These are phyloP conservation scores for Fusarium annulatum DNA, from an alignment of 2,329 filamentous ascomycete species.

Conservation along the genomic window DNA sequence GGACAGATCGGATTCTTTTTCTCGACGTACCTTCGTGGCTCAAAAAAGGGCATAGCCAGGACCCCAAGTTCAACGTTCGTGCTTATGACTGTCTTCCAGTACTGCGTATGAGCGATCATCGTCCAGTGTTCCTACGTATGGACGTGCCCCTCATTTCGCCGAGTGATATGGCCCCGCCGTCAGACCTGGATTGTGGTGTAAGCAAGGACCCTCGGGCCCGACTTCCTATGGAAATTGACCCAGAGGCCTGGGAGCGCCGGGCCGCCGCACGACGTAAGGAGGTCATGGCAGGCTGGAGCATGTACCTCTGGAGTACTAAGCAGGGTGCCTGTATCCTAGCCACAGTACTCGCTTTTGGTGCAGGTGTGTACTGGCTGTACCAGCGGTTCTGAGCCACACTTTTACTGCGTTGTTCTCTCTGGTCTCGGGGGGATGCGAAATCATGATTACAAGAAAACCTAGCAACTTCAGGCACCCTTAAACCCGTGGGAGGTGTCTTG, in stretches of 20 bases:
- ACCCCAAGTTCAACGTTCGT: conserved; percentile 59
- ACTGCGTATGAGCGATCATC: conserved; percentile 87
- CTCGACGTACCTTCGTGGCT: conserved; percentile 70
- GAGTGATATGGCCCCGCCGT: conserved; percentile 53
- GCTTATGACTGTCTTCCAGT: conserved; percentile 82
- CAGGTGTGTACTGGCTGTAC: conserved; percentile 59
- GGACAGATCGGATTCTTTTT: conserved; percentile 93
- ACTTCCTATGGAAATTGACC: conserved; percentile 64
- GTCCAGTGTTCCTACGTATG: conserved; percentile 80
- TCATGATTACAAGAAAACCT: background rate
- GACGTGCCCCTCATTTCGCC: conserved; percentile 69
- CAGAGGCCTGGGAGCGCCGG: conserved; percentile 65
- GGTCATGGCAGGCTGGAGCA: conserved; percentile 63
- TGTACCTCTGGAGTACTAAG: conserved; percentile 65
- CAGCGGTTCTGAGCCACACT: background rate
- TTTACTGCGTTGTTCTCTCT: background rate
- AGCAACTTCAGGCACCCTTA: background rate
- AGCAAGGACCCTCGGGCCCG: conserved; percentile 56
- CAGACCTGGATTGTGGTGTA: conserved; percentile 32
- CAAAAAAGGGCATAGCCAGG: conserved; percentile 40
- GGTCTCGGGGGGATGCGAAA: background rate
- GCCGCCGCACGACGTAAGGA: conserved; percentile 59
- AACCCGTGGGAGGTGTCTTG: background rate
- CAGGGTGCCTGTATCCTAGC: conserved; percentile 60
- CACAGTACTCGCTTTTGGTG: conserved; percentile 54